Percentiles rank a stretch among this genome's conserved stretches.
These are phyloP conservation scores for Pleurotus tuber-regium DNA, from an alignment of 768 basidiomycete species.

Conservation along the genomic window DNA sequence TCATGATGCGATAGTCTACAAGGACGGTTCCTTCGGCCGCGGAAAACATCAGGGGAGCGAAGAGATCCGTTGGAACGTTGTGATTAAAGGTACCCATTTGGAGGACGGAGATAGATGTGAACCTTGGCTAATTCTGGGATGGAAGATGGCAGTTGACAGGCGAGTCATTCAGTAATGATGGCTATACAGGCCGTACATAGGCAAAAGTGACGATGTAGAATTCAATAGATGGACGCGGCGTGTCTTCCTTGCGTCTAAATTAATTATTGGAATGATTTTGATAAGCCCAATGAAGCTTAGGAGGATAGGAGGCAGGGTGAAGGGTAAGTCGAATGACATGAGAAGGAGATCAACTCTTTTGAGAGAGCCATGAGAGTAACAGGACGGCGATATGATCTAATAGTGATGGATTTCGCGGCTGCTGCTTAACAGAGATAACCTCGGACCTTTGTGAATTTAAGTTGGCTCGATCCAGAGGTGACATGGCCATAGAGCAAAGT, in stretches of 20 bases:
- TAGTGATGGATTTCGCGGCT: background rate
- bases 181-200: background rate
- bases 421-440: background rate
- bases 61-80: background rate
- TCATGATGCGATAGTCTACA: background rate
- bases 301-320: background rate
- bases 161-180: background rate
- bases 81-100: background rate
- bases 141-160: too few relatives aligned
- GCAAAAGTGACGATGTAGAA: background rate
- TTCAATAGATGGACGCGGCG: background rate
- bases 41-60: background rate
- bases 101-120: conserved; percentile 5
- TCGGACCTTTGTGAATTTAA: background rate
- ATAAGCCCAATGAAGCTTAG: background rate
- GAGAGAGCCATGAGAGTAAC: background rate
- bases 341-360: too few relatives aligned
- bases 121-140: too few relatives aligned
- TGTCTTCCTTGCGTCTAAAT: background rate
- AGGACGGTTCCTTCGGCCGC: conserved; percentile 1
- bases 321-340: background rate
- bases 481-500: too few relatives aligned
- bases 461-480: background rate
- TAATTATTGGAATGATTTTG: background rate
- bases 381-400: background rate